Base-by-base conservation (phyloP, 2,329 filamentous ascomycete species). In the Huntiella omanensis region DNA sequence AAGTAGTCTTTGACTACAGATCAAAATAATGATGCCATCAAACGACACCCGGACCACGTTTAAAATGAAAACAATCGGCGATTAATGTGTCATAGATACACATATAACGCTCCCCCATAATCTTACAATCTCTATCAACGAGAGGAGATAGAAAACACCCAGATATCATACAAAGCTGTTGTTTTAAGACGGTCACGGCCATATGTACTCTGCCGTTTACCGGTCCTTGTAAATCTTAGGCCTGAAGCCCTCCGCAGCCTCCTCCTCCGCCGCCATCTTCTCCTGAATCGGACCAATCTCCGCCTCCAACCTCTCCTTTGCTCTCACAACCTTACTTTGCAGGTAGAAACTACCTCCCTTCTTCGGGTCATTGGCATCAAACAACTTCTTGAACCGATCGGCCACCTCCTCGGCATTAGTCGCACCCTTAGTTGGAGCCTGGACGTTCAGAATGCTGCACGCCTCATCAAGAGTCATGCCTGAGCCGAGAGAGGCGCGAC, bases 341-440 rank as follows among this genome's bases (percentile, higher is more conserved):
- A 98, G 70, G 63, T 98, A 98, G 64, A 98, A 98, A 57, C 86
- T 95, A 45, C 91, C 91, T 33, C 91, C 91, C 59, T 94, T 94
- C 63, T 92, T 72, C 8, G 91, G 88, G 53, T 98, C 83, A 65
- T 98, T 98, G 55, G 75, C 68, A 63, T 98, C 91, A 60, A 95
- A 98, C 41, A 98, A 67, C 53, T 80, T 77, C 74, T 96, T 96
- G 71, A 96, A 98, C 46, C 86, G 73, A 55, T 81, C 77, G 64
- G 82, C 79, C 47, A 94, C 77, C 53, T 80, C 71, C 55, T 87
- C 83, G 60, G 87, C 67, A 59, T 87, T 82, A 50, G 80, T 71
- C 59, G 85, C 71, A 51, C 71, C 74, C 60, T 81, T 74, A 15
- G 58, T 54, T 1, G 88, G 87, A 34, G 87, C 84, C 61, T 88